These are phyloP conservation scores for Diaporthe aspalathi DNA, from an alignment of 2,329 filamentous ascomycete genomes.

Conservation along the genomic window DNA sequence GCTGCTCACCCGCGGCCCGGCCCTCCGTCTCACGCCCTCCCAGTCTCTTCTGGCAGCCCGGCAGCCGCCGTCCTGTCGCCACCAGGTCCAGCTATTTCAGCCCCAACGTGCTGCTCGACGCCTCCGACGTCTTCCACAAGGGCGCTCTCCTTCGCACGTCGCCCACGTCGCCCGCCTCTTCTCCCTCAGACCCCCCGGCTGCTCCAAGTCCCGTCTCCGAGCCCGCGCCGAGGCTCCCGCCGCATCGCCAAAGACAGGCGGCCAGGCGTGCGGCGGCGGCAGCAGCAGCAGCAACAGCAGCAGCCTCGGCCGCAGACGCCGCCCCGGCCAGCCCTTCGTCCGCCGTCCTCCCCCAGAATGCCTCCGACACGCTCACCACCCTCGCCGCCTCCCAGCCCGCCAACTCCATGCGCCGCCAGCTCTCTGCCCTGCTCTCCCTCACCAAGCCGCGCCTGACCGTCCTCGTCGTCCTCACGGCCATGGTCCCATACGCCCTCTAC, in stretches of 20 bases:
- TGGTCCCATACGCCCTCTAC: constrained; percentile 91
- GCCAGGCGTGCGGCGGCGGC: constrained; percentile 38
- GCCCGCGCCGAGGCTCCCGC: constrained; percentile 40
- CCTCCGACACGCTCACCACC: constrained; percentile 66
- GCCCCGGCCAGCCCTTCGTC: constrained; percentile 11
- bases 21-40: constrained; percentile 16
- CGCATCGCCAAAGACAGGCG: constrained; percentile 47
- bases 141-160: constrained; percentile 23
- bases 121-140: constrained; percentile 43
- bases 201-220: background rate
- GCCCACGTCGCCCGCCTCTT: constrained; percentile 37
- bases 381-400: constrained; percentile 62
- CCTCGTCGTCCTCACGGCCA: constrained; percentile 90
- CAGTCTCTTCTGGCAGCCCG: constrained; percentile 46
- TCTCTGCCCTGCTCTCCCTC: constrained; percentile 87
- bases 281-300: constrained; percentile 22
- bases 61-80: constrained; percentile 43
- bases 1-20: background rate
- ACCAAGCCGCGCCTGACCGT: constrained; percentile 96
- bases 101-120: constrained; percentile 49
- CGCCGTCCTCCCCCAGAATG: constrained; percentile 47
- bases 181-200: background rate
- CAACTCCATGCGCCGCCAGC: constrained; percentile 69
- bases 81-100: constrained; percentile 50
- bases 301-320: too few species aligned